Percentiles rank a stretch among this genome's conserved stretches.
Evolutionary conservation across 192 early-diverging fungal genomes (phyloP).

Genomic region (Podila clonocystis): DNA sequence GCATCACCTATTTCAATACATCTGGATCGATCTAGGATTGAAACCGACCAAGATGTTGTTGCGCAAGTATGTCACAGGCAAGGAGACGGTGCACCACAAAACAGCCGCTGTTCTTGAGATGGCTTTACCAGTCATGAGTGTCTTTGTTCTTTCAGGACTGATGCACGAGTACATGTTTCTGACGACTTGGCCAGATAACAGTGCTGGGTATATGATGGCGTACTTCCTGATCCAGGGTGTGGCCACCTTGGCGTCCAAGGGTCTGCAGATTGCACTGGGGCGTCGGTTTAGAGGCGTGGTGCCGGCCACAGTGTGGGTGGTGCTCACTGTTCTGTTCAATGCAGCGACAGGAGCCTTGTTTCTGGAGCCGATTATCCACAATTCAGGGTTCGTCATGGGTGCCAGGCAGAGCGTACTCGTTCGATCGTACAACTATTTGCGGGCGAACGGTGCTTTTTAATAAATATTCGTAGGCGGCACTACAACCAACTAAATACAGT

Average conservation of each 20-base stretch:
- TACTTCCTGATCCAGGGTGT: conserved; percentile 44
- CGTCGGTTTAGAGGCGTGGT: conserved; percentile 3
- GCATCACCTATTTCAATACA: conserved; percentile 45
- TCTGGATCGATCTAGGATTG: conserved; percentile 44
- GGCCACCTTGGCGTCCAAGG: conserved; percentile 32
- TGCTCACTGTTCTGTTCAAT: conserved; percentile 40
- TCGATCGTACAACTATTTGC: conserved; percentile 27
- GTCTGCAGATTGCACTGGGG: conserved; percentile 13
- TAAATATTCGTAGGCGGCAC: too few relatives aligned
- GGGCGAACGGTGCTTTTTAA: conserved; percentile 36
- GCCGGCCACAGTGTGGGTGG: conserved; percentile 1
- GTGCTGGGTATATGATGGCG: conserved; percentile 22
- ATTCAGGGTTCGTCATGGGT: conserved; percentile 18
- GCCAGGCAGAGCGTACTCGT: conserved; percentile 36
- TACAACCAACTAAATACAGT: too few relatives aligned
- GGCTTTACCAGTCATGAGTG: conserved; percentile 34
- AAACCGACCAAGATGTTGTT: conserved; percentile 25
- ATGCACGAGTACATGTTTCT: conserved; percentile 42
- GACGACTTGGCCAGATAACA: conserved; percentile 19
- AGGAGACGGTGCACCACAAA: neutral
- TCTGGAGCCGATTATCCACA: conserved; percentile 32
- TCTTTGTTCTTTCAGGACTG: conserved; percentile 46
- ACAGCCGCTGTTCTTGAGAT: conserved; percentile 4
- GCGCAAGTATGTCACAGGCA: conserved; percentile 19
- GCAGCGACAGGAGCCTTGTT: conserved; percentile 19